A percentile compares a stretch with the other conserved stretches of the same genome.
Conservation (phyloP, 1,139 yeast species). For the Entelexis paramagnoliae region DNA sequence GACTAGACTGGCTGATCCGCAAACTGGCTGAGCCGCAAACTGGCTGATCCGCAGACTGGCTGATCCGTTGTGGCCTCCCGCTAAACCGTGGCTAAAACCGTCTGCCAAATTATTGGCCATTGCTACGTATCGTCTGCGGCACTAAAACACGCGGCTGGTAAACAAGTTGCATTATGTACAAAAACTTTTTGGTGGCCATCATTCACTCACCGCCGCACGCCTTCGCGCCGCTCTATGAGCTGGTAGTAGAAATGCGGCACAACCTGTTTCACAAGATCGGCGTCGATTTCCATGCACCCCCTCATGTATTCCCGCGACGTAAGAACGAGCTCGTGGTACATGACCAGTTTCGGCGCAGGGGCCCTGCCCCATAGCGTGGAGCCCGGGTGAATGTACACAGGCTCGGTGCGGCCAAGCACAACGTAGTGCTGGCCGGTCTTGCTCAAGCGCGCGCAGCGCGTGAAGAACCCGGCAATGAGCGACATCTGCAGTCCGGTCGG, state of each 20-base stretch:
- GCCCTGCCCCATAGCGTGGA: conserved; percentile 44
- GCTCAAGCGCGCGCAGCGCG: conserved; percentile 62
- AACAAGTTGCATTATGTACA: not conserved
- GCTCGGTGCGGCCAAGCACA: not conserved
- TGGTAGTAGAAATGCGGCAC: conserved; percentile 5
- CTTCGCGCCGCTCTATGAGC: not conserved
- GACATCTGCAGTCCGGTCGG: conserved; percentile 46
- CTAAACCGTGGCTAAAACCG: too few relatives aligned
- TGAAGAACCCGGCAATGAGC: conserved; percentile 71
- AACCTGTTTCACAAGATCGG: conserved; percentile 29
- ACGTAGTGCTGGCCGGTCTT: conserved; percentile 32
- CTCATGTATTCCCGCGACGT: conserved; percentile 87
- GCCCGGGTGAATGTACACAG: conserved; percentile 63
- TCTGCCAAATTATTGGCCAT: too few relatives aligned
- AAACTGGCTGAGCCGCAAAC: too few relatives aligned
- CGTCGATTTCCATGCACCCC: conserved; percentile 63
- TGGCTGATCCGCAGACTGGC: too few relatives aligned
- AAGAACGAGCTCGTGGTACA: conserved; percentile 76
- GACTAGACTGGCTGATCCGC: too few relatives aligned
- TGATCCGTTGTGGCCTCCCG: too few relatives aligned
- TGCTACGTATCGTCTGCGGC: too few relatives aligned
- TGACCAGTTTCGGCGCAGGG: conserved; percentile 52
- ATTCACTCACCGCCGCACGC: not conserved
- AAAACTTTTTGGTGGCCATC: not conserved
- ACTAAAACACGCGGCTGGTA: not conserved